Evolutionary conservation across 1,284 basidiomycete genomes (phyloP).

Genomic region (Jaminaea rosea): DNA sequence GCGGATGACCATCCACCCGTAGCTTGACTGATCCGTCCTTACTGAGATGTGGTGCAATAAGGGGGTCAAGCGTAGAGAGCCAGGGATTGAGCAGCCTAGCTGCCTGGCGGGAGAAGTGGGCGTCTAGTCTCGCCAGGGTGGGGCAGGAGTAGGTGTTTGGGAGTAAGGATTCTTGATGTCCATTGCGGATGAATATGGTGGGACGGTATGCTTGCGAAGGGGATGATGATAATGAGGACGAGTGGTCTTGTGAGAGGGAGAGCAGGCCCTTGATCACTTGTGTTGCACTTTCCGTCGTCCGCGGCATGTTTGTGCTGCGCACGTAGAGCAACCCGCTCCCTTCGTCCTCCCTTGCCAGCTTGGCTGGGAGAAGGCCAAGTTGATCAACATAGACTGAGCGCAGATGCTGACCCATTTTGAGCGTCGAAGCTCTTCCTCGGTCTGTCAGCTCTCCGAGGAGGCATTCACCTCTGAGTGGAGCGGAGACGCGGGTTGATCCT

Average conservation of each 20-base stretch:
- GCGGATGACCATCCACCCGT: constrained; percentile 65
- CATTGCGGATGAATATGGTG: constrained; percentile 29
- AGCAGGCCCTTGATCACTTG: no score
- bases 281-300: constrained; percentile 72
- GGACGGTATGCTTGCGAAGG: no score
- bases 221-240: no score
- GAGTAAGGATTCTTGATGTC: constrained; percentile 64
- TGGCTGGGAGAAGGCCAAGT: constrained; percentile 50
- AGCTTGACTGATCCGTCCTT: no score
- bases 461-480: no score
- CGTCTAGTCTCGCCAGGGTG: constrained; percentile 50
- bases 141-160: constrained; percentile 63
- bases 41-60: constrained; percentile 62
- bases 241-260: no score
- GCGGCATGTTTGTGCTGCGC: constrained; percentile 62
- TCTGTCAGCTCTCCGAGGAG: constrained; percentile 72
- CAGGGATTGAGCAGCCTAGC: constrained; percentile 60
- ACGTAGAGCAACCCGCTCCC: constrained; percentile 36
- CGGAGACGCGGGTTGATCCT: no score
- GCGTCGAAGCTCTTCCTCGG: constrained; percentile 63
- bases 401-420: constrained; percentile 58
- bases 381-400: constrained; percentile 63
- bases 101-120: constrained; percentile 24
- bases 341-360: constrained; percentile 17
- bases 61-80: constrained; percentile 59